Conservation (phyloP, 202 grass and related monocot species). For the Zizania palustris region DNA sequence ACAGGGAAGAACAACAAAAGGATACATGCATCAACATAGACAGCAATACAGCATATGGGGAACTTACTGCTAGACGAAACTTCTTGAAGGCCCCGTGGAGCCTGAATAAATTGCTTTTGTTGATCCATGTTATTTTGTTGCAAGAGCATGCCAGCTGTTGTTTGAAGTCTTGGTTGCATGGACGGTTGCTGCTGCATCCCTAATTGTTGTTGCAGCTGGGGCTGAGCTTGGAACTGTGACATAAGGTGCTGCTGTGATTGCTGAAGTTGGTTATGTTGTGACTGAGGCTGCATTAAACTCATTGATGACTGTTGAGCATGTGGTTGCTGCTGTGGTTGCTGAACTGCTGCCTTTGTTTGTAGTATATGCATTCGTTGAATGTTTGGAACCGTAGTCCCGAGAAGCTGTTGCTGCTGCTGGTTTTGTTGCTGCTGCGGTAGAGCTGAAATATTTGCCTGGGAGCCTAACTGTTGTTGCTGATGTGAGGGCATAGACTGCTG, state of each 20-base stretch:
- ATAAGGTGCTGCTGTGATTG: slow-evolving; percentile 77
- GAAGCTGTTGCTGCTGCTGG: slow-evolving; percentile 61
- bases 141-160: slow-evolving; percentile 63
- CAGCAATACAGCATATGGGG: slow-evolving; percentile 13
- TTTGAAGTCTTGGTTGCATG: slow-evolving; percentile 73
- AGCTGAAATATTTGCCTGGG: slow-evolving; percentile 64
- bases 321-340: slow-evolving; percentile 62
- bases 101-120: slow-evolving; percentile 75
- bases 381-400: slow-evolving; percentile 66
- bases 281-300: slow-evolving; percentile 57
- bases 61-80: slow-evolving; percentile 92
- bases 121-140: slow-evolving; percentile 64
- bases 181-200: slow-evolving; percentile 59
- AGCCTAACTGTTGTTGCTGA: slow-evolving; percentile 60
- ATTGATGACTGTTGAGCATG: slow-evolving; percentile 55
- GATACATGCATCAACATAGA: slow-evolving; percentile 32
- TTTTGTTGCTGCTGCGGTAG: slow-evolving; percentile 62
- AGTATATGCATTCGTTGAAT: slow-evolving; percentile 56
- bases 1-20: slow-evolving; percentile 15
- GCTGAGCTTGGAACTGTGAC: slow-evolving; percentile 69
- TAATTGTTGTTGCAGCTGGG: slow-evolving; percentile 66
- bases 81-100: slow-evolving; percentile 64
- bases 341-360: slow-evolving; percentile 54
- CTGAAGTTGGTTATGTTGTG: slow-evolving; percentile 71
- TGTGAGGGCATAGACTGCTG: slow-evolving; percentile 69